A percentile compares a stretch with the other conserved stretches of the same genome.
These are phyloP conservation scores for Garcia nutans DNA, from an alignment of 345 rosid species.

Conservation along the genomic window DNA sequence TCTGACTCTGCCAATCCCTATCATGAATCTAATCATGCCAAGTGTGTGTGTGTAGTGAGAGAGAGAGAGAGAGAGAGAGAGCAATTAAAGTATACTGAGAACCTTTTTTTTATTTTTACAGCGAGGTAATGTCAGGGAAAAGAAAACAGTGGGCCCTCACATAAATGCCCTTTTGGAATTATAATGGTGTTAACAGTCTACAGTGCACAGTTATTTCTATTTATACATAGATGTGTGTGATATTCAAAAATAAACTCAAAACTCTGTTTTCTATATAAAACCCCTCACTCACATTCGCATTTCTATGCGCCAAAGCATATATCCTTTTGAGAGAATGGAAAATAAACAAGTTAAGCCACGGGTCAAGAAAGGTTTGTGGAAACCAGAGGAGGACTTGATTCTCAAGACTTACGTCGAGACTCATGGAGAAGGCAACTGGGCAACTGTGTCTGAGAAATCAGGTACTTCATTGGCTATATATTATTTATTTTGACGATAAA, in stretches of 20 bases:
- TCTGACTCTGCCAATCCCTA: neutral
- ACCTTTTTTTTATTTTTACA: slow-evolving; percentile 19
- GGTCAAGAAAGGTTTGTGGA: slow-evolving; percentile 73
- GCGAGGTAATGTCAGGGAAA: slow-evolving; percentile 11
- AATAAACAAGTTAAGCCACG: slow-evolving; percentile 36
- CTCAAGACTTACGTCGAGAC: slow-evolving; percentile 61
- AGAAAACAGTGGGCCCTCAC: slow-evolving; percentile 23
- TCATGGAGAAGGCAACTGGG: slow-evolving; percentile 90
- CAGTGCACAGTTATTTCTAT: slow-evolving; percentile 8
- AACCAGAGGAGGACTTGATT: slow-evolving; percentile 80
- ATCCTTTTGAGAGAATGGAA: slow-evolving; percentile 30
- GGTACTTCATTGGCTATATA: slow-evolving; percentile 36
- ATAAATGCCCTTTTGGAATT: slow-evolving; percentile 8
- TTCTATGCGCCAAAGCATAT: neutral
- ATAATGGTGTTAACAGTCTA: slow-evolving; percentile 1
- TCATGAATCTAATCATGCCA: slow-evolving; percentile 4
- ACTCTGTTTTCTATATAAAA: slow-evolving; percentile 8
- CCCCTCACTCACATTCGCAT: neutral
- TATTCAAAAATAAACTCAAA: neutral
- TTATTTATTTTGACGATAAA: neutral
- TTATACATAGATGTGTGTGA: neutral
- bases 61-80: neutral
- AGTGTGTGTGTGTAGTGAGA: no score
- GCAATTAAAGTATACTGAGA: slow-evolving; percentile 22
- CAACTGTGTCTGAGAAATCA: slow-evolving; percentile 58